These are phyloP conservation scores for Prunus kanzakura DNA, from an alignment of 306 rosid species.

Conservation along the genomic window DNA sequence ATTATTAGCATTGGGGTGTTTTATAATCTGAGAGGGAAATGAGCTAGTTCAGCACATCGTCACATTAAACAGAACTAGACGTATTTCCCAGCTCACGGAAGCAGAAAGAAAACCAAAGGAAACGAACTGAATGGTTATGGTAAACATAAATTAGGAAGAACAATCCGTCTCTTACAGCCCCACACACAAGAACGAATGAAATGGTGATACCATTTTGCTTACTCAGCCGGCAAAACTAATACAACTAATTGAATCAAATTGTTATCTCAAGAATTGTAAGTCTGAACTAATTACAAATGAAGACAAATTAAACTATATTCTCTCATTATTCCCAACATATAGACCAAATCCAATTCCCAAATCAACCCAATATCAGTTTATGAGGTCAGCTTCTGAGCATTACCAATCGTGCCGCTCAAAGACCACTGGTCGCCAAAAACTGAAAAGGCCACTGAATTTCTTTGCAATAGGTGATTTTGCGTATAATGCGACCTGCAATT, in stretches of 20 bases:
- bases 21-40: no score
- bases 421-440: not conserved
- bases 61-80: not conserved
- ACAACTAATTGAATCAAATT: constrained; percentile 20
- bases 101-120: not conserved
- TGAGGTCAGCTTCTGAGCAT: constrained; percentile 3
- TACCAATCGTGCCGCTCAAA: not conserved
- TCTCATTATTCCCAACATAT: constrained; percentile 20
- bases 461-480: not conserved
- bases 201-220: constrained; percentile 35
- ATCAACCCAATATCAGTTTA: not conserved
- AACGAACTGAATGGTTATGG: not conserved
- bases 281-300: constrained; percentile 19
- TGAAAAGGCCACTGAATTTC: constrained; percentile 8
- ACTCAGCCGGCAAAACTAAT: constrained; percentile 4
- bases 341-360: constrained; percentile 15
- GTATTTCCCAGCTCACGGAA: not conserved
- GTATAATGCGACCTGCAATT: constrained; percentile 1
- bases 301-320: not conserved
- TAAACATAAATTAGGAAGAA: not conserved
- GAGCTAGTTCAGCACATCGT: no score
- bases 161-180: constrained; percentile 11
- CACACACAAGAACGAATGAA: constrained; percentile 4
- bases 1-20: no score
- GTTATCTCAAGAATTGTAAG: constrained; percentile 4